These are phyloP conservation scores for Boletellus dicymbophilus DNA, from an alignment of 1,284 basidiomycete species.

Conservation along the genomic window DNA sequence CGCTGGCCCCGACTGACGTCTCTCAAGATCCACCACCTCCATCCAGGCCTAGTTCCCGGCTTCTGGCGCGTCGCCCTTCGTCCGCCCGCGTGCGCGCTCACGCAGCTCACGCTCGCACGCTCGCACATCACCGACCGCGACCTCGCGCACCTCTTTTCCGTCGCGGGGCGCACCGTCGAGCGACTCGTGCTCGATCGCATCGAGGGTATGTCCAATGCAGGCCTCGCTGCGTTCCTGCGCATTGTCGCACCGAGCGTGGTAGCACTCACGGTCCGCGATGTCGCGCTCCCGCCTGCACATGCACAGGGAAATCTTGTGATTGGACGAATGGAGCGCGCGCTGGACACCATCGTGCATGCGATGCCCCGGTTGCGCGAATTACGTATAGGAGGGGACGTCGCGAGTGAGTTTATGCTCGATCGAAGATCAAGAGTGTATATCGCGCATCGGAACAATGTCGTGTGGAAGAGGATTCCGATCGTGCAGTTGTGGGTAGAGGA, in stretches of 20 bases:
- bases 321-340: conserved; percentile 21
- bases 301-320: conserved; percentile 17
- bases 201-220: conserved; percentile 23
- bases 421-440: conserved; percentile 20
- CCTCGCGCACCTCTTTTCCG: conserved; percentile 14
- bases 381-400: conserved; percentile 24
- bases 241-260: conserved; percentile 14
- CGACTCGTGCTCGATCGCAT: conserved; percentile 18
- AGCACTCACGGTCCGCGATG: conserved; percentile 14
- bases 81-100: conserved; percentile 19
- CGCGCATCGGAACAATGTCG: neutral
- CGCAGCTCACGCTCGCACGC: conserved; percentile 16
- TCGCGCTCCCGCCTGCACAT: conserved; percentile 13
- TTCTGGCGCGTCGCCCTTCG: conserved; percentile 17
- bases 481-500: conserved; percentile 21
- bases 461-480: conserved; percentile 5
- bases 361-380: conserved; percentile 20
- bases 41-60: conserved; percentile 3
- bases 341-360: conserved; percentile 19
- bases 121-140: conserved; percentile 21
- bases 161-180: conserved; percentile 14
- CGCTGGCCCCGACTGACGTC: conserved; percentile 11
- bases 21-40: conserved; percentile 15
- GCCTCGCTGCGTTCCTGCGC: conserved; percentile 18
- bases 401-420: conserved; percentile 27